Evolutionary conservation across 108 stramenopile genomes (phyloP).

Genomic region (Bacterosira constricta): DNA sequence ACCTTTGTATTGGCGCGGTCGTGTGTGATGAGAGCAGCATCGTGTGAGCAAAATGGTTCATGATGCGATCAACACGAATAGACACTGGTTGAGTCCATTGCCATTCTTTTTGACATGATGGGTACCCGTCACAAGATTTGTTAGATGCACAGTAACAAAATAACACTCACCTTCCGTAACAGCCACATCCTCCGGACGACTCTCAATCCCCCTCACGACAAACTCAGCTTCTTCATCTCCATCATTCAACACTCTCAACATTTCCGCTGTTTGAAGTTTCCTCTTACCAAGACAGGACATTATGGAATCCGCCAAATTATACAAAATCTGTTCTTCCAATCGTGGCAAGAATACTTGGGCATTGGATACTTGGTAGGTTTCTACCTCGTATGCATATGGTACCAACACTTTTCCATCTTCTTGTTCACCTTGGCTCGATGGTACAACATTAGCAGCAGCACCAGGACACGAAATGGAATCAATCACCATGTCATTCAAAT

Average conservation of each 20-base stretch:
- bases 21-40: not conserved
- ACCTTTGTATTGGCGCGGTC: not conserved
- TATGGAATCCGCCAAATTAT: conserved; percentile 16
- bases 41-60: not conserved
- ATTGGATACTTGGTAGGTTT: conserved; percentile 21
- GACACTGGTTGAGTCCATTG: too few species aligned
- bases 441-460: not conserved
- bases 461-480: conserved; percentile 19
- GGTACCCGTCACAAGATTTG: too few species aligned
- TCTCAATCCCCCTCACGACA: conserved; percentile 8
- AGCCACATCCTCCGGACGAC: conserved; percentile 6
- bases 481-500: not conserved
- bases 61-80: not conserved
- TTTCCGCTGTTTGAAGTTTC: not conserved
- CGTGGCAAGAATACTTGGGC: conserved; percentile 13
- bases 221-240: not conserved
- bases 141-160: too few species aligned
- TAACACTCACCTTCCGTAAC: conserved; percentile 16
- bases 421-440: not conserved
- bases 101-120: too few species aligned
- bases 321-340: conserved; percentile 26
- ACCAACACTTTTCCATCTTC: not conserved
- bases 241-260: not conserved
- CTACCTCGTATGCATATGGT: conserved; percentile 37
- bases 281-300: conserved; percentile 2